Conservation (phyloP, 108 stramenopile genomes). For the Discostella stelligeroides region DNA sequence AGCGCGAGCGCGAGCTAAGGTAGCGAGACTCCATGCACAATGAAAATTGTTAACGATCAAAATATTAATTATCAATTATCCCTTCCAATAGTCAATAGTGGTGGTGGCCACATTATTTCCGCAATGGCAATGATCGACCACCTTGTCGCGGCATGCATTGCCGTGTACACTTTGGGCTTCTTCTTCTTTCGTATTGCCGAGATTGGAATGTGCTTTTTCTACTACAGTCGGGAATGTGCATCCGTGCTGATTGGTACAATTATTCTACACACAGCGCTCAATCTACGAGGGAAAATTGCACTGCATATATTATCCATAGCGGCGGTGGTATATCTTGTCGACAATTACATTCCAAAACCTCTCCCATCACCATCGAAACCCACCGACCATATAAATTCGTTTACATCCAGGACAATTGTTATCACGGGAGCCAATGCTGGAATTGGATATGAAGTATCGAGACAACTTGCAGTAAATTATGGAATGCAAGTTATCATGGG, state of each 20-base stretch:
- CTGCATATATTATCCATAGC: constrained; percentile 19
- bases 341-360: constrained; percentile 25
- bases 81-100: too few species aligned
- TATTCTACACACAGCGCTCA: not conserved
- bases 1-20: too few species aligned
- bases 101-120: too few species aligned
- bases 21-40: too few species aligned
- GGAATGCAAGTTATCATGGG: constrained; percentile 40
- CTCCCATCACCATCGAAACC: constrained; percentile 16
- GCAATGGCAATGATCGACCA: not conserved
- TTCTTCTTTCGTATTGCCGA: constrained; percentile 33
- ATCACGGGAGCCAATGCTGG: constrained; percentile 87
- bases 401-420: constrained; percentile 49
- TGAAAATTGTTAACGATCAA: too few species aligned
- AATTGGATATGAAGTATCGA: constrained; percentile 69
- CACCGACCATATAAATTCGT: not conserved
- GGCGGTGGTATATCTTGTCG: constrained; percentile 19
- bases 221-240: constrained; percentile 4
- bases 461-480: constrained; percentile 44
- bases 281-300: constrained; percentile 8
- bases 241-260: constrained; percentile 29
- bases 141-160: not conserved
- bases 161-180: constrained; percentile 23
- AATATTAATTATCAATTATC: too few species aligned
- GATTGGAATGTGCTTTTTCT: constrained; percentile 1